Conservation (phyloP, 805 yeast species). For the Nakazawaea sp. region DNA sequence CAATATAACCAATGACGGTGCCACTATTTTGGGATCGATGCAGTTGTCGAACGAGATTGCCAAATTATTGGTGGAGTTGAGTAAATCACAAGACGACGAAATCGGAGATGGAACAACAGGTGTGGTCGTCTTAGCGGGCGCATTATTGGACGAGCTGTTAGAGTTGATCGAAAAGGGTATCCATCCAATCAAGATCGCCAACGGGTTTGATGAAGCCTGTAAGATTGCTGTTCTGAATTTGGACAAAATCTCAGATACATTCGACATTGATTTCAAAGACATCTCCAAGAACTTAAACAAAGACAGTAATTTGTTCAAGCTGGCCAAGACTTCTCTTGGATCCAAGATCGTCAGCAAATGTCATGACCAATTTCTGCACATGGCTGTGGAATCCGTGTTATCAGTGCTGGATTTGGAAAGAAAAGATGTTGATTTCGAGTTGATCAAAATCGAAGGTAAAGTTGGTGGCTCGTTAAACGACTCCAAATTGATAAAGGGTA, state of each 20-base stretch:
- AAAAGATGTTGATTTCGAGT: constrained; percentile 94
- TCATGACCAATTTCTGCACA: constrained; percentile 88
- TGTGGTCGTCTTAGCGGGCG: constrained; percentile 94
- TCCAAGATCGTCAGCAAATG: constrained; percentile 92
- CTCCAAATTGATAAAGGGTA: constrained; percentile 82
- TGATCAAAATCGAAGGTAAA: constrained; percentile 91
- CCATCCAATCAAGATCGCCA: constrained; percentile 94
- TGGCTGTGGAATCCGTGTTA: constrained; percentile 95
- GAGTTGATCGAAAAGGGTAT: constrained; percentile 95
- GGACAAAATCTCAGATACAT: constrained; percentile 67
- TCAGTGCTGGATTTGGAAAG: constrained; percentile 89
- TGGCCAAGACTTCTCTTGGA: constrained; percentile 92
- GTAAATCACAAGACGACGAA: constrained; percentile 95
- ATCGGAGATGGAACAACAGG: constrained; percentile 99
- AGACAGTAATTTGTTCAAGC: constrained; percentile 65
- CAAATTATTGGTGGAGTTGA: constrained; percentile 85
- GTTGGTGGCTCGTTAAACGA: constrained; percentile 92
- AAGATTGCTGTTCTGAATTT: constrained; percentile 77
- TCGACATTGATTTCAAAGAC: constrained; percentile 41
- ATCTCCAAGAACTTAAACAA: constrained; percentile 22
- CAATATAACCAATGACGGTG: constrained; percentile 97
- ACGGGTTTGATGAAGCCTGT: constrained; percentile 97
- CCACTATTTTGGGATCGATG: constrained; percentile 93
- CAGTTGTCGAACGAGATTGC: constrained; percentile 95
- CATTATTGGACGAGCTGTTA: constrained; percentile 87